Base-by-base conservation (phyloP, 1,139 yeast genomes). In the Candida tunisiensis region DNA sequence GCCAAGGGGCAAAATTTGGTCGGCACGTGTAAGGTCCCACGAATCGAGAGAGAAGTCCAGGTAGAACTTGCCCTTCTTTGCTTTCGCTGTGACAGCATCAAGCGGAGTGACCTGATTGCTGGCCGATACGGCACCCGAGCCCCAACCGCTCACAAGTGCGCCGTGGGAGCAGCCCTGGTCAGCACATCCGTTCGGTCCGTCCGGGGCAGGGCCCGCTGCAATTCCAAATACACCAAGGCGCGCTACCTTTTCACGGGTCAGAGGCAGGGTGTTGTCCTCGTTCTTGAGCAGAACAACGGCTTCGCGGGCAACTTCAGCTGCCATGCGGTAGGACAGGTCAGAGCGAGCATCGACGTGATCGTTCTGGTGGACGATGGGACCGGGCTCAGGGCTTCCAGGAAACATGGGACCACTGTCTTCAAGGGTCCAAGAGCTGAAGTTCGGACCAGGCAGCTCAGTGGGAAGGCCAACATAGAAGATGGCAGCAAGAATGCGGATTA, bases 391-490 rank as follows among this genome's bases (percentile, higher is more conserved):
- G 39, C 58, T 60, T 5, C 29, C 36, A 10, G 69, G 69, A 38
- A 52, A 64, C 32, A 62, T 55, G 32, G 62, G 69, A 13, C 68
- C 73, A 38, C 55, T 60, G 2, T 72, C 65, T 37, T 65, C 66
- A 31, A 51, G 49, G 3, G 74, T 65, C 74, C 74, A 68, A 1
- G 74, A 65, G 33, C 65, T 60, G 44, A 70, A 70, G 41, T 67
- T 69, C 17, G 77, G 74, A 1, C 47, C 36, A 23, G 57, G 62
- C n/a, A 56, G 58, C 17, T 36, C 36, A 15, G 33, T 32, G 18
- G 41, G 37, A 8, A 36, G 42, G 3, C 43, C 42, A 15, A 45
- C 44, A 23, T 38, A 36, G 45, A 62, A 68, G 40, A 68, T 70
- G 0, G 77, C 65, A 1, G 73, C 74, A 37, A 71, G 46, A 19